Evolutionary conservation across 805 yeast species (phyloP), one percentile per base, ranked within the genome.

Genomic region (Lachancea dasiensis): DNA sequence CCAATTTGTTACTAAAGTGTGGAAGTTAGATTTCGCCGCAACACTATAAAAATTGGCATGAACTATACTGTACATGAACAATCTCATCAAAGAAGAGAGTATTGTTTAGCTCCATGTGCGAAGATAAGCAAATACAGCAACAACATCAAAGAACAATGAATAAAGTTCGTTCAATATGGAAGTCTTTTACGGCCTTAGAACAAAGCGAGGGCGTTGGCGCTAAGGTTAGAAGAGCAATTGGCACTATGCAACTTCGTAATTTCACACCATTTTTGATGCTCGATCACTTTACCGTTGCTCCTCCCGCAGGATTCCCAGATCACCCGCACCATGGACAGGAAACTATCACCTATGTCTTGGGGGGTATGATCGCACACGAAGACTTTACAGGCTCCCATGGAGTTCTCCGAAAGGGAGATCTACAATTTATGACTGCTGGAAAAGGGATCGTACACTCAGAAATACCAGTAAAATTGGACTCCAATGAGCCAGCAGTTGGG

Each of bases 341-440:
- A 52, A 83, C 92, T n/a, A 73, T 84, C 39, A 81, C 90, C 0
- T 71, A 79, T 43, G 61, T 82, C 34, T 62, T 75, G 40, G 68
- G 74, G 33, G 90, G 90, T 26, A 74, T 72, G 47, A 63, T 83
- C 60, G 82, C 85, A 4, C 94, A 83, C 56, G 87, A 81, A 54
- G 96, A 87, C 58, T 85, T 86, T 62, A 83, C 94, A 2, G 95
- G 95, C 1, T 65, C 81, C n/a, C 70, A 73, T 37, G 95, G 95
- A 39, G 68, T 84, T 6, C 63, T 87, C 37, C 69, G 73, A 44
- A 76, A 86, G 6, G 95, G 95, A 40, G 96, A 86, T 57, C 66
- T 87, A 48, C 96, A 86, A 60, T 86, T 86, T 60, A 86, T 86
- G 95, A 86, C 95, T 19, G 95, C 95, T 4, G 95, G 95, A 43